Conservation (phyloP, 1,139 yeast species). For the Pichia sp. region DNA sequence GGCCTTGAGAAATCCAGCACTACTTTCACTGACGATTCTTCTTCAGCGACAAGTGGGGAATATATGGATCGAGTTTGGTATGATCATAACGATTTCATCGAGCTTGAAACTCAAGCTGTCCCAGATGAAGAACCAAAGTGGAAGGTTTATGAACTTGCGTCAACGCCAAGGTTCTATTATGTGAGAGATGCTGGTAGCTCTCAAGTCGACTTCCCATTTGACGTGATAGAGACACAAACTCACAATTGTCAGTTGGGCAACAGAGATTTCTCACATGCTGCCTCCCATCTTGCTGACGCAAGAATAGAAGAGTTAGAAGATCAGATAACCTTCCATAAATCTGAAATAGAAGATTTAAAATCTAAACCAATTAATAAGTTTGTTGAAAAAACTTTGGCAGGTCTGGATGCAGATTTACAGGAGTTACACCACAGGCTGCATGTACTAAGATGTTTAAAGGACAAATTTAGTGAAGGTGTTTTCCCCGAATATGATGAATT, state of each 20-base stretch:
- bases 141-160: constrained; percentile 58
- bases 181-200: constrained; percentile 57
- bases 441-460: constrained; percentile 34
- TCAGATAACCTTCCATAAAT: constrained; percentile 34
- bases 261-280: constrained; percentile 52
- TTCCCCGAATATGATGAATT: constrained; percentile 30
- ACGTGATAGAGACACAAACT: constrained; percentile 28
- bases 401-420: constrained; percentile 31
- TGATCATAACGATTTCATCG: constrained; percentile 77
- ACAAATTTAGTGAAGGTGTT: constrained; percentile 31
- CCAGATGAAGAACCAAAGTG: constrained; percentile 53
- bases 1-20: constrained; percentile 29
- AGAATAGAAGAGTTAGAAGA: constrained; percentile 42
- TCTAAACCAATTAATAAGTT: constrained; percentile 17
- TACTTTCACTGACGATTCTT: constrained; percentile 17
- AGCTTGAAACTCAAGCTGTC: constrained; percentile 53
- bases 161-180: constrained; percentile 73
- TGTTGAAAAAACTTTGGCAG: constrained; percentile 30
- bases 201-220: constrained; percentile 48
- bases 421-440: constrained; percentile 37
- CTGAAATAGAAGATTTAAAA: constrained; percentile 13
- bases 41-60: constrained; percentile 21
- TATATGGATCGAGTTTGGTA: constrained; percentile 47
- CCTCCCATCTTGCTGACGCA: constrained; percentile 39
- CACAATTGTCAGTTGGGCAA: constrained; percentile 66